phyloP scores from a whole-genome alignment of 768 basidiomycete species.

The Russula earlei region DNA sequence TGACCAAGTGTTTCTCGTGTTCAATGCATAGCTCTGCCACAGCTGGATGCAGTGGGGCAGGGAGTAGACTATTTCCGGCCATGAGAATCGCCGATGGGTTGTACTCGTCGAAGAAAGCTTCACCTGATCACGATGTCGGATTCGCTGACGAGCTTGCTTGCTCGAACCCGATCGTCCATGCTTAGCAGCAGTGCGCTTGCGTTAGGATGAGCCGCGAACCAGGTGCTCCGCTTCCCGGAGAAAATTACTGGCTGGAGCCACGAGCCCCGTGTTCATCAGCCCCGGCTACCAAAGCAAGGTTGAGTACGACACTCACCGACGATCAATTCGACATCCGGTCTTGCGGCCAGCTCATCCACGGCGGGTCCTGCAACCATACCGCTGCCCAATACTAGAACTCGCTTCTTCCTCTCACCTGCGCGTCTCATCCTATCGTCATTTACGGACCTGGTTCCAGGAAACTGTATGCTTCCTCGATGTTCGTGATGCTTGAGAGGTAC shows the following conservation, averaged over 20 bases:
- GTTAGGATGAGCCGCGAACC: slow-evolving; percentile 36
- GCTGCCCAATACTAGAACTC: slow-evolving; percentile 75
- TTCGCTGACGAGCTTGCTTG: slow-evolving; percentile 44
- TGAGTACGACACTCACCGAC: slow-evolving; percentile 51
- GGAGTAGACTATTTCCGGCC: slow-evolving; percentile 53
- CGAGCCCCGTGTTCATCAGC: neutral
- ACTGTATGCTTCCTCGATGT: neutral
- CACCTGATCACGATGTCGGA: slow-evolving; percentile 84
- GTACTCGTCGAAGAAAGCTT: neutral
- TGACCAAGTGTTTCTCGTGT: slow-evolving; percentile 68
- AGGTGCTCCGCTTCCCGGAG: slow-evolving; percentile 45
- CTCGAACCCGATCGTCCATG: slow-evolving; percentile 38
- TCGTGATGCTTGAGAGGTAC: slow-evolving; percentile 5
- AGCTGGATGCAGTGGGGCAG: slow-evolving; percentile 59
- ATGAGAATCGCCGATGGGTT: neutral
- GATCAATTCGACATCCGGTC: slow-evolving; percentile 55
- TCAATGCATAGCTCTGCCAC: slow-evolving; percentile 69
- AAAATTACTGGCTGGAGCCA: slow-evolving; percentile 68
- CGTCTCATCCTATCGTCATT: neutral
- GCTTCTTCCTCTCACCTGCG: slow-evolving; percentile 37
- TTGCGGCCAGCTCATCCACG: slow-evolving; percentile 58
- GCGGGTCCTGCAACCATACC: slow-evolving; percentile 96
- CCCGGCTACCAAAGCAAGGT: neutral
- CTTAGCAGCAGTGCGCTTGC: slow-evolving; percentile 52
- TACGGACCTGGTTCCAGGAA: neutral